Evolutionary conservation across 1,284 basidiomycete genomes (phyloP), one percentile per base, ranked within the genome.

Genomic region (Puccinia triticina): DNA sequence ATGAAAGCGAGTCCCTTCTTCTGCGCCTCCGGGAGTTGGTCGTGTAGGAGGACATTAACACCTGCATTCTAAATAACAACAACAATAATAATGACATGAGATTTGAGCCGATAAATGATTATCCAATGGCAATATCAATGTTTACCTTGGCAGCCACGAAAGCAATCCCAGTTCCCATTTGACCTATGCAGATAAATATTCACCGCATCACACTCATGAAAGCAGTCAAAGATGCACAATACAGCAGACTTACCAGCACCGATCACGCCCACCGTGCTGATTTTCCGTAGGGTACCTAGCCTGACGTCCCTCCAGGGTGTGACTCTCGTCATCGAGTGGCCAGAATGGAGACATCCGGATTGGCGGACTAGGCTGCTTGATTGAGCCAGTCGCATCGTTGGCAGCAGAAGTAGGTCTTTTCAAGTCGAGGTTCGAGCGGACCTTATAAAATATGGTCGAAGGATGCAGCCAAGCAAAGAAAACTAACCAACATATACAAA

Each of bases 141-240:
- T 91, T 90, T 23, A 94, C 89, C 73, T 84, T 85, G 0, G 94
- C 92, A 10, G 94, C 90, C 53, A 96, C 93, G 77, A 93, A 90
- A 57, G 94, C 93, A 81, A 96, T 96, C 1, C 94, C 95, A 0
- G 85, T 82, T 43, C 86, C 86, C 86, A 87, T 87, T 84, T 87
- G 86, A 23, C 86, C 86, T 29, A 75, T 50, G 66, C 14, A 43
- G 29, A 61, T 3, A 10, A 21, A 21, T 37, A 29, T n/a, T n/a
- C n/a, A n/a, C n/a, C n/a, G n/a, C n/a, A n/a, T n/a, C n/a, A n/a
- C n/a, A n/a, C n/a, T n/a, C n/a, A 75, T 34, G 11, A n/a, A 34
- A 59, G 37, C 1, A 67, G n/a, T 43, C 3, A 67, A 23, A 69
- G 71, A 84, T 86, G 84, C 82, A 87, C 7, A 32, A 43, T 23